phyloP scores from a whole-genome alignment of 305 asterid genomes.

The Fraxinus platypoda region DNA sequence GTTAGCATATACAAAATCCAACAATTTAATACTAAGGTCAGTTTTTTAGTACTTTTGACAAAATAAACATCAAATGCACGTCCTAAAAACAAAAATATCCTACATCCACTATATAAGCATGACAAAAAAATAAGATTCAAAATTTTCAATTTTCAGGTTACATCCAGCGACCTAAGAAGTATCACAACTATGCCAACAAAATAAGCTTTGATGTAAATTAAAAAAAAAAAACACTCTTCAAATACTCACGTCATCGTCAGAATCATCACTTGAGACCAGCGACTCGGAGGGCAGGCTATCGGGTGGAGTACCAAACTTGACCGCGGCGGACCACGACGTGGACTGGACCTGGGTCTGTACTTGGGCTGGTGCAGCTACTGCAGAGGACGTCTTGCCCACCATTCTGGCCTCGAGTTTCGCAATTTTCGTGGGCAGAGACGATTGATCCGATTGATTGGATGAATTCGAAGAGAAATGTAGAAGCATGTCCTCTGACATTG shows the following conservation, averaged over 20 bases:
- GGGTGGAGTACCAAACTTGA: slow-evolving; percentile 41
- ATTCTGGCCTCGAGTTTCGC: slow-evolving; percentile 90
- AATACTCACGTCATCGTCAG: slow-evolving; percentile 79
- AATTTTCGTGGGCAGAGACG: slow-evolving; percentile 53
- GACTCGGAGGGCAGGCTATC: slow-evolving; percentile 43
- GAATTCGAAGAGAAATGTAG: slow-evolving; percentile 83
- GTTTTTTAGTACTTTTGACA: not conserved
- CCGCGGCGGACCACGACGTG: slow-evolving; percentile 42
- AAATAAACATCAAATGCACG: not conserved
- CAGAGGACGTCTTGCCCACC: slow-evolving; percentile 72
- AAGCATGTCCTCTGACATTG: slow-evolving; percentile 81
- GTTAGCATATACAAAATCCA: not conserved
- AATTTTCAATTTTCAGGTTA: not conserved
- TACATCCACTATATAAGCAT: not conserved
- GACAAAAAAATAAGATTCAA: not conserved
- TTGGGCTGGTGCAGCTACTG: slow-evolving; percentile 38
- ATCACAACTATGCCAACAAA: not conserved
- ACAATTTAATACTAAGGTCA: not conserved
- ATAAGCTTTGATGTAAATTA: not conserved
- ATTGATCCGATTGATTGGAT: slow-evolving; percentile 92
- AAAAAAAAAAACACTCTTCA: not conserved
- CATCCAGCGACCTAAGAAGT: not conserved
- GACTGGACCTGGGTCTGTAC: slow-evolving; percentile 41
- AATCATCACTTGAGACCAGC: slow-evolving; percentile 66
- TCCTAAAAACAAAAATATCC: not conserved